Evolutionary conservation across 176 grass and related monocot genomes (phyloP).

Genomic region (Secale cereale): DNA sequence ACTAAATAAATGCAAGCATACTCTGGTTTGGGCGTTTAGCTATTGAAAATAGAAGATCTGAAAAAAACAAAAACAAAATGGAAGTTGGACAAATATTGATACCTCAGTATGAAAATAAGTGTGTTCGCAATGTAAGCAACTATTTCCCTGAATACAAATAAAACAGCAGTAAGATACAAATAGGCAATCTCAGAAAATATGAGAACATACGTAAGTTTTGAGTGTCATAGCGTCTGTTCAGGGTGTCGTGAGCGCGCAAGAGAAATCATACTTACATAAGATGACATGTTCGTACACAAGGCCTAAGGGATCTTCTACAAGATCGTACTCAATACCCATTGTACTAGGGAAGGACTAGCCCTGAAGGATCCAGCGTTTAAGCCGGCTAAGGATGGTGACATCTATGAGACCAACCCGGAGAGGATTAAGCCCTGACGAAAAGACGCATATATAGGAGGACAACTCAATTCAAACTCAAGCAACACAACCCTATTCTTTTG

Average conservation of each 20-base stretch:
- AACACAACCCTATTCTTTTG: neutral
- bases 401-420: neutral
- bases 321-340: neutral
- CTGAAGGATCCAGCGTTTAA: neutral
- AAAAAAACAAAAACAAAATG: neutral
- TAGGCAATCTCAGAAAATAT: neutral
- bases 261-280: no score
- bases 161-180: slow-evolving; percentile 20
- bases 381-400: neutral
- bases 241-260: no score
- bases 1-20: neutral
- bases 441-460: neutral
- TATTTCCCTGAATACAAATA: slow-evolving; percentile 82
- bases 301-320: neutral
- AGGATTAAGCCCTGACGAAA: neutral
- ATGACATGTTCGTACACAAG: neutral
- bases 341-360: neutral
- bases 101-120: slow-evolving; percentile 94
- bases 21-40: neutral
- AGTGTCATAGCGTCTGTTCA: no score
- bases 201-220: neutral
- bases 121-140: slow-evolving; percentile 92
- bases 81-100: slow-evolving; percentile 4
- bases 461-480: neutral
- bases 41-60: neutral